Conservation (phyloP, 257 asterid genomes). For the Ballota nigra region DNA sequence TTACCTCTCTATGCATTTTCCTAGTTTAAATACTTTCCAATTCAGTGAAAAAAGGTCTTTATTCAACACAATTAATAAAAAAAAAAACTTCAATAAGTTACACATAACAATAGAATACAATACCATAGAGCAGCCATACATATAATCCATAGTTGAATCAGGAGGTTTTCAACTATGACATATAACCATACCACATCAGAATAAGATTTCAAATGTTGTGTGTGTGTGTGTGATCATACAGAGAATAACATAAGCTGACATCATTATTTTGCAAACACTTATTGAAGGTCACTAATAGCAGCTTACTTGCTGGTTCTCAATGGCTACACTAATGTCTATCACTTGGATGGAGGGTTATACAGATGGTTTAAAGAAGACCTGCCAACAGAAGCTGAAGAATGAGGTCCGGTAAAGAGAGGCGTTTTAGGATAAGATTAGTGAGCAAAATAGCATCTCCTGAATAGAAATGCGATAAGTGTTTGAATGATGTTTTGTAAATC, state of each 20-base stretch:
- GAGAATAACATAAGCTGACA: conserved; percentile 10
- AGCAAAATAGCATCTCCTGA: background rate
- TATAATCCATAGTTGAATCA: background rate
- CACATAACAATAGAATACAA: background rate
- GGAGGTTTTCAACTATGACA: background rate
- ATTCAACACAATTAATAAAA: background rate
- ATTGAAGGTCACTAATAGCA: conserved; percentile 91
- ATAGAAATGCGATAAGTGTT: background rate
- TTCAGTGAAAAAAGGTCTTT: background rate
- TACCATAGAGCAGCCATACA: background rate
- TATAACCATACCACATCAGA: background rate
- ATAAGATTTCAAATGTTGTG: background rate
- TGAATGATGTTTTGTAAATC: conserved; percentile 20
- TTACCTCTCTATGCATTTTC: background rate
- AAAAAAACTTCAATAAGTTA: background rate
- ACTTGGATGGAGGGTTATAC: conserved; percentile 86
- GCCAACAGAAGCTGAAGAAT: conserved; percentile 71
- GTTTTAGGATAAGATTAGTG: conserved; percentile 14
- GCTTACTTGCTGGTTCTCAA: conserved; percentile 90
- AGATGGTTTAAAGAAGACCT: conserved; percentile 74
- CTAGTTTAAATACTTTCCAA: background rate
- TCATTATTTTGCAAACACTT: conserved; percentile 4
- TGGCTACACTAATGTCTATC: conserved; percentile 74
- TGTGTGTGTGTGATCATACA: background rate
- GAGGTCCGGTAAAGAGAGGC: conserved; percentile 25